Base-by-base conservation (phyloP, 805 yeast genomes). In the Saturnispora zaruensis region DNA sequence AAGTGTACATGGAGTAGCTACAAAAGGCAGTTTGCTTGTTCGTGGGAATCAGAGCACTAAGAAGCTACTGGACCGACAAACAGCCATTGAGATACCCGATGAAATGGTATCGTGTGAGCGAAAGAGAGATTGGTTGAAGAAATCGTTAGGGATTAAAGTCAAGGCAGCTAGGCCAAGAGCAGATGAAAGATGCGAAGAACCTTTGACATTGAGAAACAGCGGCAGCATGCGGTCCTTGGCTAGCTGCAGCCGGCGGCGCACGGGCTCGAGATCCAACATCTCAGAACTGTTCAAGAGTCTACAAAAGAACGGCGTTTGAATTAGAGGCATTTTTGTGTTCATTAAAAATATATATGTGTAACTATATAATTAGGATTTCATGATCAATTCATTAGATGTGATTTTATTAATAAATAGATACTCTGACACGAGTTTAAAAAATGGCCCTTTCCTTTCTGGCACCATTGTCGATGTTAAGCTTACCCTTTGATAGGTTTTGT, bases 401-500 rank as follows among this genome's bases (percentile, higher is more conserved):
- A 13, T 3, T 28, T 28, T 11, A 14, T 11, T 28, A 28, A 28
- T 28, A 28, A 11, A 28, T 28, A 28, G 32, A 14, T 9, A 28
- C 32, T 13, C 14, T 28, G 24, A 24, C 6, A 6, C 25, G n/a
- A 41, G 6, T 16, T 16, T 18, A 36, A 7, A 6, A 9, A 25
- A 34, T 24, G 28, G 37, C 21, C 5, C 20, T 45, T 45, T 46
- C 49, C n/a, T 26, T 40, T 23, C 26, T 46, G 7, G 36, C 40
- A 11, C 50, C 53, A 47, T 32, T 41, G 32, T 45, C 55, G 9
- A 48, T 26, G 16, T 28, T 25, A 6, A 30, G 20, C 24, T 25
- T 43, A 24, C 26, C 24, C 24, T 44, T 32, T 11, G 49, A 20
- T 8, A 38, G 16, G 8, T 46, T 46, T 20, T 28, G 40, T 14